phyloP scores from a whole-genome alignment of 176 grass and related monocot species.

The Hyparrhenia diplandra region DNA sequence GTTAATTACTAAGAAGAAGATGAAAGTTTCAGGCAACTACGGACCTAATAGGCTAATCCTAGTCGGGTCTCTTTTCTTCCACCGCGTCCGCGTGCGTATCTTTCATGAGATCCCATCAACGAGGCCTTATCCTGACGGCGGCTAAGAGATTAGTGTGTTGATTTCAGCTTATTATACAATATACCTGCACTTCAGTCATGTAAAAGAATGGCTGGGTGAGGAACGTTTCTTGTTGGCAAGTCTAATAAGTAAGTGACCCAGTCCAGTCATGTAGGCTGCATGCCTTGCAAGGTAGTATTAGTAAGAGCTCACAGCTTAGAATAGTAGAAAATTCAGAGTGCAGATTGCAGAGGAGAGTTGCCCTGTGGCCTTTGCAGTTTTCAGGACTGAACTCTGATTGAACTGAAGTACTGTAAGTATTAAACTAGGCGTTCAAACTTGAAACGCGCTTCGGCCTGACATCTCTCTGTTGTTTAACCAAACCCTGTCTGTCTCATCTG shows the following conservation, averaged over 20 bases:
- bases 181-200: background rate
- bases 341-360: background rate
- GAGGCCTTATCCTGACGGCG: constrained; percentile 5
- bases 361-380: background rate
- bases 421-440: too few species aligned
- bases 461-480: too few species aligned
- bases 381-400: background rate
- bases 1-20: too few species aligned
- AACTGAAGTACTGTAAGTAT: too few species aligned
- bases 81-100: background rate
- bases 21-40: background rate
- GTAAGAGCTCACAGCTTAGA: too few species aligned
- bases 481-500: background rate
- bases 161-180: background rate
- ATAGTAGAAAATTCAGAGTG: background rate
- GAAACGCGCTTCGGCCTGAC: too few species aligned
- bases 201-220: background rate
- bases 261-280: background rate
- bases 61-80: background rate
- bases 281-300: background rate
- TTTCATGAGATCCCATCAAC: background rate
- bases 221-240: background rate
- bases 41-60: background rate
- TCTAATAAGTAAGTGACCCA: background rate
- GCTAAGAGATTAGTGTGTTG: too few species aligned